Conservation (phyloP, 306 rosid genomes). For the Castanospermum australe region DNA sequence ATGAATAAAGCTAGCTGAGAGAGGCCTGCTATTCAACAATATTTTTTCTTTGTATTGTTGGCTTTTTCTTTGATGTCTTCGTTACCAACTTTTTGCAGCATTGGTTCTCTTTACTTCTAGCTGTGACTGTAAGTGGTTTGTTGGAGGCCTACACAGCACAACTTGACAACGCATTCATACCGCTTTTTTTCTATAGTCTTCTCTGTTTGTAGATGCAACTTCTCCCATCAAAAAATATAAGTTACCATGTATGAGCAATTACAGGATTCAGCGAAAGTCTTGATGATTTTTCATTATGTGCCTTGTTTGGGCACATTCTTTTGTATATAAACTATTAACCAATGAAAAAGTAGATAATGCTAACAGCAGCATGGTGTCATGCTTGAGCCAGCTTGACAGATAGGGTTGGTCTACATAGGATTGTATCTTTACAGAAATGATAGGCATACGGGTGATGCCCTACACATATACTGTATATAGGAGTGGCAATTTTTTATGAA, state of each 20-base stretch:
- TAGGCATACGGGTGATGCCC: background rate
- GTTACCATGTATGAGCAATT: slow-evolving; percentile 8
- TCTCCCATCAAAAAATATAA: slow-evolving; percentile 8
- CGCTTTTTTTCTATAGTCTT: slow-evolving; percentile 88
- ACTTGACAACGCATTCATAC: slow-evolving; percentile 95
- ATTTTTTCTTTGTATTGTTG: slow-evolving; percentile 11
- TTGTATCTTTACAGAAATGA: slow-evolving; percentile 19
- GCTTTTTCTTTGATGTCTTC: slow-evolving; percentile 27
- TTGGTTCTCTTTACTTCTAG: slow-evolving; percentile 77
- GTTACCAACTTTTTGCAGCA: slow-evolving; percentile 57
- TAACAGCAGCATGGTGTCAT: background rate
- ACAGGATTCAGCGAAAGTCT: slow-evolving; percentile 8
- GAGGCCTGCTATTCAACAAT: background rate
- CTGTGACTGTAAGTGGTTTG: slow-evolving; percentile 87
- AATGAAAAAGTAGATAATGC: slow-evolving; percentile 23
- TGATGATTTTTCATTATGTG: background rate
- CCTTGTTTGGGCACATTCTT: slow-evolving; percentile 22
- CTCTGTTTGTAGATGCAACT: slow-evolving; percentile 68
- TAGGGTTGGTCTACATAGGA: slow-evolving; percentile 23
- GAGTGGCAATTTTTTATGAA: background rate
- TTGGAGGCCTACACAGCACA: slow-evolving; percentile 97
- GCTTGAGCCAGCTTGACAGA: slow-evolving; percentile 6
- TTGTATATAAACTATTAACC: slow-evolving; percentile 33
- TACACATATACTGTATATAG: background rate
- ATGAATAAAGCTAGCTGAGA: background rate